Conservation (phyloP, 108 stramenopile species). For the Tribonema minus region DNA sequence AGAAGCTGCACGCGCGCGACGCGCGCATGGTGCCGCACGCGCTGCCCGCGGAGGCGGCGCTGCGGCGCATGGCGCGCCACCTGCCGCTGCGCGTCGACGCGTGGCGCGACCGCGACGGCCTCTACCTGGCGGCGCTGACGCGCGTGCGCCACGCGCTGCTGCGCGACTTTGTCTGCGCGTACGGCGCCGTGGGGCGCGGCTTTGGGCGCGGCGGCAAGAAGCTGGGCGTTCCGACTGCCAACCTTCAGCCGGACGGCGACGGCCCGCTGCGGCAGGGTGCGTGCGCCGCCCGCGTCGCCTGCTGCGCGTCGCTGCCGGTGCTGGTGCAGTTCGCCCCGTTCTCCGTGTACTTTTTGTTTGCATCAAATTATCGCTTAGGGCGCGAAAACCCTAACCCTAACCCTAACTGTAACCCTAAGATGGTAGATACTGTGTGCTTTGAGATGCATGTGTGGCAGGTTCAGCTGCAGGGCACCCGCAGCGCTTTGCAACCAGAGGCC, state of each 20-base stretch:
- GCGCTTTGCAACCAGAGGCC: too few species aligned
- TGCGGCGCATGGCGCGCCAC: slow-evolving; percentile 9
- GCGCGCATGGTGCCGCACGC: slow-evolving; percentile 24
- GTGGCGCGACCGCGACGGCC: background rate
- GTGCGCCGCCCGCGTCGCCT: background rate
- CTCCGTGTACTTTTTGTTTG: background rate
- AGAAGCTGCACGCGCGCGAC: slow-evolving; percentile 12
- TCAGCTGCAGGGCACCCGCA: too few species aligned
- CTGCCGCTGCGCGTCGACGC: slow-evolving; percentile 23
- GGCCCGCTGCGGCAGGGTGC: background rate
- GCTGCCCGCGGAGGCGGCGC: slow-evolving; percentile 1
- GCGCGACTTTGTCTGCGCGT: background rate
- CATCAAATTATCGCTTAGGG: too few species aligned
- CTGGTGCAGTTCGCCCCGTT: background rate
- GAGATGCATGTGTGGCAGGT: too few species aligned
- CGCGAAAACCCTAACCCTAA: too few species aligned
- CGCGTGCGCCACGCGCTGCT: background rate
- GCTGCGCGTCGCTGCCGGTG: background rate
- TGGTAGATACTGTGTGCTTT: too few species aligned
- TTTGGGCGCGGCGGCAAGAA: slow-evolving; percentile 43
- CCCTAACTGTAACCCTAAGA: too few species aligned
- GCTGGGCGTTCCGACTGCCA: slow-evolving; percentile 43
- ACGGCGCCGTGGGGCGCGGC: slow-evolving; percentile 9
- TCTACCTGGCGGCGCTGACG: slow-evolving; percentile 30
- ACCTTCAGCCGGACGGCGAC: slow-evolving; percentile 3